Evolutionary conservation across 495 filamentous ascomycete genomes (phyloP).

Genomic region (Aspergillus conjunctus): DNA sequence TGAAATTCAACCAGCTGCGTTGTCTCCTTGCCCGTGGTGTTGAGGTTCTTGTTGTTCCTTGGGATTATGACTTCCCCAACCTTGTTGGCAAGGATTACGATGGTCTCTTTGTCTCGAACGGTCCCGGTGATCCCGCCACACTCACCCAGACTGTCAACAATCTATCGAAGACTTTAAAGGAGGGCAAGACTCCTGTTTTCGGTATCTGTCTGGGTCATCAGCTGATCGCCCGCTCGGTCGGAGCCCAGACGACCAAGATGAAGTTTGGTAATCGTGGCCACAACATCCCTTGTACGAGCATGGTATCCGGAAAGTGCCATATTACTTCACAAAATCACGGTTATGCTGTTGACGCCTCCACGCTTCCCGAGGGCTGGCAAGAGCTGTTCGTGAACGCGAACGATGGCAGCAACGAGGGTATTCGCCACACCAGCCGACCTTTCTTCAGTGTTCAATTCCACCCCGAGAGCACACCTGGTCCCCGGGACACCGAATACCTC

Average conservation of each 20-base stretch:
- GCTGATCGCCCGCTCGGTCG: conserved; percentile 85
- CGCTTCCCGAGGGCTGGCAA: conserved; percentile 76
- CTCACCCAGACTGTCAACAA: conserved; percentile 74
- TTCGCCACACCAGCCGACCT: conserved; percentile 79
- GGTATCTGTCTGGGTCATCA: conserved; percentile 98
- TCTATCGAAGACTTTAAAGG: conserved; percentile 68
- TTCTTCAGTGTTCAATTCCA: conserved; percentile 99
- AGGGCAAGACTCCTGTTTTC: conserved; percentile 83
- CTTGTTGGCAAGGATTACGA: conserved; percentile 82
- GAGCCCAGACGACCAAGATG: conserved; percentile 89
- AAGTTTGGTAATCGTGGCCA: conserved; percentile 99
- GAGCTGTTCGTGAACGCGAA: conserved; percentile 98
- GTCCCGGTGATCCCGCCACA: conserved; percentile 90
- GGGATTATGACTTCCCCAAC: conserved; percentile 86
- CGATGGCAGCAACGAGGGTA: conserved; percentile 96
- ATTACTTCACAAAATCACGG: conserved; percentile 99
- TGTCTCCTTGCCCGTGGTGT: conserved; percentile 90
- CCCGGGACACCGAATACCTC: conserved; percentile 93
- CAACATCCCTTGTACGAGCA: conserved; percentile 96
- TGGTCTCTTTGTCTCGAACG: conserved; percentile 96
- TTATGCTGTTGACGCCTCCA: conserved; percentile 82
- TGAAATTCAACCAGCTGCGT: conserved; percentile 96
- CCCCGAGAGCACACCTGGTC: conserved; percentile 93
- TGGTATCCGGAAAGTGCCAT: conserved; percentile 91
- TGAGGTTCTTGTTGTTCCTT: conserved; percentile 91